phyloP scores from a whole-genome alignment of 352 stramenopile species.

The Pythium aphanidermatum region DNA sequence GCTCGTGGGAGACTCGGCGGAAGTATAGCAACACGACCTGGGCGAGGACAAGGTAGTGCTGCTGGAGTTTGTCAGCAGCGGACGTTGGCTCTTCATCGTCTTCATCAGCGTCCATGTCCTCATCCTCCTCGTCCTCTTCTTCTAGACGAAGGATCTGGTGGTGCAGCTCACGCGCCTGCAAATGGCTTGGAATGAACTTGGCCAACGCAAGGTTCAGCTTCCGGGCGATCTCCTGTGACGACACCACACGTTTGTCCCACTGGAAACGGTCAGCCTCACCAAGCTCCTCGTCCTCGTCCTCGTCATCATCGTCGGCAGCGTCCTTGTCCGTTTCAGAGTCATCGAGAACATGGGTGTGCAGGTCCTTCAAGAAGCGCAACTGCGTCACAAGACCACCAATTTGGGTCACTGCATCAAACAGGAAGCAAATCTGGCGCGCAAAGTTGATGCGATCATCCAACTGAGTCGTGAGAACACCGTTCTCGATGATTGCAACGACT shows the following conservation, averaged over 20 bases:
- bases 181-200: conserved; percentile 60
- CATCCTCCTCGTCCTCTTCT: conserved; percentile 29
- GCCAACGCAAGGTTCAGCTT: conserved; percentile 56
- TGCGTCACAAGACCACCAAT: conserved; percentile 53
- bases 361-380: conserved; percentile 51
- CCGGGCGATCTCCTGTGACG: conserved; percentile 37
- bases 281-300: conserved; percentile 30
- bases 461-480: conserved; percentile 26
- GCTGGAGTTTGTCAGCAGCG: conserved; percentile 44
- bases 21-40: conserved; percentile 81
- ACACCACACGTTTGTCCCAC: conserved; percentile 25
- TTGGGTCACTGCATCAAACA: conserved; percentile 49
- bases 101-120: conserved; percentile 17
- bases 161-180: conserved; percentile 63
- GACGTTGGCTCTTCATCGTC: conserved; percentile 21
- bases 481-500: conserved; percentile 51
- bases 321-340: conserved; percentile 72
- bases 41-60: conserved; percentile 73
- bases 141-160: conserved; percentile 59
- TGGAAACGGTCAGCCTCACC: conserved; percentile 40
- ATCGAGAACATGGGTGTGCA: conserved; percentile 59
- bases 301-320: conserved; percentile 62
- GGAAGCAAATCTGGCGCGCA: conserved; percentile 55
- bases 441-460: conserved; percentile 57
- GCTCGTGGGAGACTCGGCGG: conserved; percentile 60